Conservation (phyloP, 441 rosid species). For the Theobroma grandiflorum region DNA sequence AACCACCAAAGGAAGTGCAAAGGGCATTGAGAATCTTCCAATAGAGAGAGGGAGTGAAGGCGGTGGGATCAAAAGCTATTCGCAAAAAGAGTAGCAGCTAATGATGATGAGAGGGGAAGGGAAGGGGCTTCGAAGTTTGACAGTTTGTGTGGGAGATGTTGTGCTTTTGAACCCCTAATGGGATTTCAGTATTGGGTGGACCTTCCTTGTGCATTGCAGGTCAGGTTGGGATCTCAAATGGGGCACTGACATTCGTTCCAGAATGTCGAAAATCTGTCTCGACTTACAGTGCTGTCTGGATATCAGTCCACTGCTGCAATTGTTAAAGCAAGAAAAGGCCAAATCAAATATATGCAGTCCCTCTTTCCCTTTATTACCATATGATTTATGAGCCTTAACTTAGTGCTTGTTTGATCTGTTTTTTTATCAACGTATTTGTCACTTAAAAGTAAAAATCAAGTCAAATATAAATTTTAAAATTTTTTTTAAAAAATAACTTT, state of each 20-base stretch:
- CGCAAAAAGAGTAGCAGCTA: not conserved
- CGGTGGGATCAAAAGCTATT: not conserved
- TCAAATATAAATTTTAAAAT: too few relatives aligned
- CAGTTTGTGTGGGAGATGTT: not conserved
- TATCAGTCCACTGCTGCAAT: not conserved
- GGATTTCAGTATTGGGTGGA: not conserved
- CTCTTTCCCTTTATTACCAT: not conserved
- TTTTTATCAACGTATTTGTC: too few relatives aligned
- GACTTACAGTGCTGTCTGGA: not conserved
- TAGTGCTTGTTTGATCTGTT: too few relatives aligned
- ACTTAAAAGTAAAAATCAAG: too few relatives aligned
- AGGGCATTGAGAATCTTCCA: not conserved
- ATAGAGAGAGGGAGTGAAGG: not conserved
- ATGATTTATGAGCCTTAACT: not conserved
- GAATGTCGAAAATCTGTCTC: not conserved
- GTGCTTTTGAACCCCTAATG: not conserved
- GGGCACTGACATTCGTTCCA: not conserved
- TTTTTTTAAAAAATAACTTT: too few relatives aligned
- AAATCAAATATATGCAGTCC: not conserved
- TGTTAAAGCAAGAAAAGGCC: not conserved
- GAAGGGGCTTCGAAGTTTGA: not conserved
- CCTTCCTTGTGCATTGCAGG: not conserved
- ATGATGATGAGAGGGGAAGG: not conserved
- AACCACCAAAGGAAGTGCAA: not conserved
- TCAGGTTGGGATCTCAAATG: not conserved